Base-by-base conservation (phyloP, 1,139 yeast species). In the Magnusiomyces starmeri region DNA sequence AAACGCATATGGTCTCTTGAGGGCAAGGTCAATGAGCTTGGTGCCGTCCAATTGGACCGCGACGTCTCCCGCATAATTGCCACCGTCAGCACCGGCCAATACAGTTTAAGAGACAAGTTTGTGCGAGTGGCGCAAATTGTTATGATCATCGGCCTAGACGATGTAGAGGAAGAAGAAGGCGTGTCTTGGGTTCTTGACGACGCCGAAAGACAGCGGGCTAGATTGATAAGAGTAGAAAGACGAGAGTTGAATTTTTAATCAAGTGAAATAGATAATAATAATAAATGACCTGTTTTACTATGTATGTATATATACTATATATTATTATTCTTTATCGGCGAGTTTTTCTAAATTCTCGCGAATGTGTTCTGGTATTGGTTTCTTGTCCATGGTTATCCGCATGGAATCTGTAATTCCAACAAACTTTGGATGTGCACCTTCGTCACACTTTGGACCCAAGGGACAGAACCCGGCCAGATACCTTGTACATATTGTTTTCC, bases 391-490 rank as follows among this genome's bases (percentile, higher is more conserved):
- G 2, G 71, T 63, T 46, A 69, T 69, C 44, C 72, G 59, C 73
- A 69, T 69, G 26, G 63, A 56, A 51, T 68, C 71, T 54, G 65
- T 68, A 43, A 69, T 69, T 20, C 65, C 69, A 18, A 66, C 54
- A 52, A 71, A 73, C 56, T 70, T 67, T 9, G 76, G 76, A 60
- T 73, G 77, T 4, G 51, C 48, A 4, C 69, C 72, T 48, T 67
- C 57, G n/a, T 64, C 69, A 56, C 77, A 73, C 10, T 65, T 65
- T 0, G 74, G 71, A 0, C 77, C 77, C 22, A 66, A 63, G 2
- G 97, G 98, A 70, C 99, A 94, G 65, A 94, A 92, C 4, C 99
- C 98, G 1, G 92, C 81, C 51, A 94, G 65, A 67, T 81, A 94
- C 53, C 83, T 71, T n/a, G 86, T 90, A 70, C 99, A 94, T 60